Evolutionary conservation across 371 early-diverging fungal genomes (phyloP).

Genomic region (Mucor irregularis): DNA sequence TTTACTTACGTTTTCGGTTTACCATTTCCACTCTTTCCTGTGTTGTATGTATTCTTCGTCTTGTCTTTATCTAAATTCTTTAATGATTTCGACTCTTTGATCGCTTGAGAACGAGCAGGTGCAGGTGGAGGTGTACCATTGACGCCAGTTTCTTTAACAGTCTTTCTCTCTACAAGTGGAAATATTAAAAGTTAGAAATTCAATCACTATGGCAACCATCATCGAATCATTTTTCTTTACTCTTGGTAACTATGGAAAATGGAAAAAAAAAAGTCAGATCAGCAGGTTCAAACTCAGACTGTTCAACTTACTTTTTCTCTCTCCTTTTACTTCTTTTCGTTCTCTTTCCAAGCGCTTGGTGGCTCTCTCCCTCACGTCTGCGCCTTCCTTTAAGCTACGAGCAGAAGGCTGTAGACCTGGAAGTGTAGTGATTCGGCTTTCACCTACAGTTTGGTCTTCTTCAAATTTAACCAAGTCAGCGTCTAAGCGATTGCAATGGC

Average conservation of each 20-base stretch:
- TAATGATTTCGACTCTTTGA: slow-evolving; percentile 28
- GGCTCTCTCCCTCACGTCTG: slow-evolving; percentile 31
- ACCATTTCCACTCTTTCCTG: slow-evolving; percentile 23
- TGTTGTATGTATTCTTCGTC: slow-evolving; percentile 13
- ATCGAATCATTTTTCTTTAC: background rate
- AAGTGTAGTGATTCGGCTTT: slow-evolving; percentile 38
- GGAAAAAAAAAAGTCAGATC: background rate
- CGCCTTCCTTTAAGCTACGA: slow-evolving; percentile 30
- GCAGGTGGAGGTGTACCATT: slow-evolving; percentile 25
- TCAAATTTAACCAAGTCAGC: slow-evolving; percentile 49
- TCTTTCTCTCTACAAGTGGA: slow-evolving; percentile 23
- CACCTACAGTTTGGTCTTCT: slow-evolving; percentile 39
- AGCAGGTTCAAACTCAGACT: background rate
- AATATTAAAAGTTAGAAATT: background rate
- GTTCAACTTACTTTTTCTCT: slow-evolving; percentile 36
- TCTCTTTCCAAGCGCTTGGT: slow-evolving; percentile 34
- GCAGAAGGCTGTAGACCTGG: slow-evolving; percentile 48
- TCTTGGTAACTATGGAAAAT: slow-evolving; percentile 9
- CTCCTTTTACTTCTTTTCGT: slow-evolving; percentile 35
- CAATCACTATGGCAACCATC: background rate
- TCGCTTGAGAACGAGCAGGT: slow-evolving; percentile 27
- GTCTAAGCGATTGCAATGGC: slow-evolving; percentile 39
- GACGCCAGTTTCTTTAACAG: slow-evolving; percentile 14
- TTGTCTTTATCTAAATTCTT: slow-evolving; percentile 31
- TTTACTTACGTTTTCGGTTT: slow-evolving; percentile 25